Base-by-base conservation (phyloP, 2,329 filamentous ascomycete genomes). In the Cladophialophora yegresii region DNA sequence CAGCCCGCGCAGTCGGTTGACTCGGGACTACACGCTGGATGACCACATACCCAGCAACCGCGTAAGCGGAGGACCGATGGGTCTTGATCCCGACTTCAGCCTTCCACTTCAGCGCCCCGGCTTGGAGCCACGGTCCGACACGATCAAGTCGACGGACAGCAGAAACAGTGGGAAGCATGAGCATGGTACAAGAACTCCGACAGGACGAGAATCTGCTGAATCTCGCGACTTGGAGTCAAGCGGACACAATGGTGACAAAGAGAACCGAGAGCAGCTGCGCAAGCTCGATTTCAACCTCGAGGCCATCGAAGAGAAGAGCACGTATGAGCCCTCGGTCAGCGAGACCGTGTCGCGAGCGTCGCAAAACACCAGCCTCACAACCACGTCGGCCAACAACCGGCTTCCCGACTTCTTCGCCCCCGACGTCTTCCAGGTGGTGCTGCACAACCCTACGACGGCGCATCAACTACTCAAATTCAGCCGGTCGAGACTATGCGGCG, bases 391-490 rank as follows among this genome's bases (percentile, higher is more conserved):
- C 45, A 61, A 28, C 45, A 61, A 28, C 13, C 58, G 54, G 26
- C 26, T 70, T 13, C 54, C 80, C 0, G 79, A 84, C 58, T 82
- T 86, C 65, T 79, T 84, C 59, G 79, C 81, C 23, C 73, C 75
- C 4, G 81, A 84, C 28, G 78, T 82, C 26, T 82, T 86, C 61
- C 78, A 81, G 53, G 74, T 82, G 67, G 81, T 82, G 1, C 76
- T 86, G 54, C 77, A 79, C 66, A 80, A 84, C 65, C 79, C 81
- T 0, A 75, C 75, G 3, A 82, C 81, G 0, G 78, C 78, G 1
- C 76, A 79, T 62, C 78, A 80, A 33, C 73, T 86, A 22, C 76
- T 79, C 61, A 78, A 77, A 50, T 86, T 84, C 71, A 82, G 83
- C n/a, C 78, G 80, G 54, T 77, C 72, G 32, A 74, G 77, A 33